phyloP scores from a whole-genome alignment of 768 basidiomycete genomes.

The Mycena indigotica region DNA sequence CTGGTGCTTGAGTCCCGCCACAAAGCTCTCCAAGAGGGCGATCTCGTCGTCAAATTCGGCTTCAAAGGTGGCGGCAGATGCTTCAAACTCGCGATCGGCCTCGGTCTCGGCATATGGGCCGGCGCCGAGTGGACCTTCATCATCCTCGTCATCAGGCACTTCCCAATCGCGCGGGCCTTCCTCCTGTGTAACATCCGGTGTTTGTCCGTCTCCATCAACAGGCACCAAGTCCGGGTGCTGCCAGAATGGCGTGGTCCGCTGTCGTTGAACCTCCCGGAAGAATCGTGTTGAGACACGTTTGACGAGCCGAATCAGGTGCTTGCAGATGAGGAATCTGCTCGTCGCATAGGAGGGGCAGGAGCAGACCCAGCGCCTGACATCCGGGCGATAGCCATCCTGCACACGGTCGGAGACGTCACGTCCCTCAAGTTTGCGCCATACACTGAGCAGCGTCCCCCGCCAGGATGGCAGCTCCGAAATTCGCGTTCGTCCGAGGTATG shows the following conservation, averaged over 20 bases:
- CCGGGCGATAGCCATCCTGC: conserved; percentile 15
- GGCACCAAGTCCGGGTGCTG: conserved; percentile 6
- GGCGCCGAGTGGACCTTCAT: neutral
- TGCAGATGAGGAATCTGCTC: conserved; percentile 25
- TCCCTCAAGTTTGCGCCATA: conserved; percentile 10
- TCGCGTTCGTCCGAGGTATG: conserved; percentile 1
- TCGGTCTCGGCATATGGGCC: no score
- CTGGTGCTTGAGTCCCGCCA: conserved; percentile 9
- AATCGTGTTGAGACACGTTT: conserved; percentile 20
- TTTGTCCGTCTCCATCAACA: neutral
- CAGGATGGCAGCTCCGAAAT: conserved; percentile 13
- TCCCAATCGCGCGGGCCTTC: neutral
- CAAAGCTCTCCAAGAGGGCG: conserved; percentile 1
- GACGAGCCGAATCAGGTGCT: conserved; percentile 23
- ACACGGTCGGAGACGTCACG: conserved; percentile 8
- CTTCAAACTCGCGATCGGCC: no score
- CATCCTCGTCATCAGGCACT: neutral
- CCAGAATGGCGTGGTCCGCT: conserved; percentile 24
- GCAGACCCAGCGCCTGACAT: conserved; percentile 22
- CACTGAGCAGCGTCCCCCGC: conserved; percentile 20
- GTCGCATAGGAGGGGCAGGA: conserved; percentile 22
- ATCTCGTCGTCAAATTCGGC: neutral
- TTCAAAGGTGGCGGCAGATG: no score
- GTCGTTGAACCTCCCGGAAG: conserved; percentile 20
- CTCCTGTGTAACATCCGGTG: neutral